Percentiles rank a stretch among this genome's conserved stretches.
Evolutionary conservation across 495 filamentous ascomycete genomes (phyloP).

Genomic region (Penicillium cataractarum): DNA sequence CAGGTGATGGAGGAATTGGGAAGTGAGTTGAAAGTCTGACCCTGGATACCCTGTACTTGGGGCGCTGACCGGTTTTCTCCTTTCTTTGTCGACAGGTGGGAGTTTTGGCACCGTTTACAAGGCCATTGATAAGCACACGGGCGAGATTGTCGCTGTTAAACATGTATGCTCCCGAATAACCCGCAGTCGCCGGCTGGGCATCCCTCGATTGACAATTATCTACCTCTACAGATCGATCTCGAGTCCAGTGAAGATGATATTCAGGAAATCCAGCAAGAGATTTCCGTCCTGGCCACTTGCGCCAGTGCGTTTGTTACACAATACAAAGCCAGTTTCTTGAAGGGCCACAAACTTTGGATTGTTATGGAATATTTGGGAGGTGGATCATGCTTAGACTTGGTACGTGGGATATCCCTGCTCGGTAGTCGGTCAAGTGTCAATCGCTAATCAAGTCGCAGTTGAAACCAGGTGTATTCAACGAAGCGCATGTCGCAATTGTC

Average conservation of each 20-base stretch:
- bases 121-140: constrained; percentile 81
- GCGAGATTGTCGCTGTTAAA: constrained; percentile 90
- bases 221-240: constrained; percentile 80
- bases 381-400: constrained; percentile 90
- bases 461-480: constrained; percentile 88
- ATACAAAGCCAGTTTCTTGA: constrained; percentile 93
- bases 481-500: constrained; percentile 92
- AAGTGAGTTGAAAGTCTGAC: constrained; percentile 59
- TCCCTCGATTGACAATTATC: constrained; percentile 29
- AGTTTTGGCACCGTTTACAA: constrained; percentile 98
- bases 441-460: constrained; percentile 57
- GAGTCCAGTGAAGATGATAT: constrained; percentile 98
- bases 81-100: constrained; percentile 61
- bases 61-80: constrained; percentile 16
- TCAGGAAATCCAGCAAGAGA: constrained; percentile 96
- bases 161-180: constrained; percentile 59
- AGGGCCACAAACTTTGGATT: constrained; percentile 97
- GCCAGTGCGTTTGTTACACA: constrained; percentile 91
- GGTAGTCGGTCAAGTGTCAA: not conserved
- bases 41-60: not conserved
- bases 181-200: constrained; percentile 20
- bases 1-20: constrained; percentile 92
- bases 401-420: constrained; percentile 39
- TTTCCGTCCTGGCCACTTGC: constrained; percentile 92
- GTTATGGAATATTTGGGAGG: constrained; percentile 98